These are phyloP conservation scores for Raddia distichophylla DNA, from an alignment of 176 grass and related monocot genomes.

Conservation along the genomic window DNA sequence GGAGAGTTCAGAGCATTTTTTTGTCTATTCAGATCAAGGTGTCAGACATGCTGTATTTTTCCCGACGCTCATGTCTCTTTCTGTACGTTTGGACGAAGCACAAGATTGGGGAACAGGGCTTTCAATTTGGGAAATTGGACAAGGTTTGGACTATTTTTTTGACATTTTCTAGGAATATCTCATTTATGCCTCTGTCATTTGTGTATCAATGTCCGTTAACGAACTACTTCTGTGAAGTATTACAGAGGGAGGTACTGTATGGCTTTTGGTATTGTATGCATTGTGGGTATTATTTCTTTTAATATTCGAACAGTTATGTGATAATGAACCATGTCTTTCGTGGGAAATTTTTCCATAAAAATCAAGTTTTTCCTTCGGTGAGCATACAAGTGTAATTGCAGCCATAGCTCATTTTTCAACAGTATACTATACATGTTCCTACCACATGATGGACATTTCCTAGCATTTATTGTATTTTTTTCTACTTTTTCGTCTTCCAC, in stretches of 20 bases:
- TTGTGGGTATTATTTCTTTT: constrained; percentile 23
- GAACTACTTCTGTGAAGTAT: constrained; percentile 7
- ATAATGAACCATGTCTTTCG: constrained; percentile 20
- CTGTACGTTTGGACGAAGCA: constrained; percentile 70
- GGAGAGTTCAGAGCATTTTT: constrained; percentile 83
- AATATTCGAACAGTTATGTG: constrained; percentile 20
- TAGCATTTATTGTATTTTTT: not conserved
- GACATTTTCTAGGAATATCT: constrained; percentile 65
- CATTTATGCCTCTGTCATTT: constrained; percentile 1
- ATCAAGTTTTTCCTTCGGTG: not conserved
- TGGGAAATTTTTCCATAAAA: constrained; percentile 16
- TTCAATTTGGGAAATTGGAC: constrained; percentile 94
- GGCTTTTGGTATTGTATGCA: not conserved
- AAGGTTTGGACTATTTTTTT: constrained; percentile 95
- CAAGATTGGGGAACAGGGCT: constrained; percentile 67
- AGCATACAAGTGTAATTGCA: constrained; percentile 27
- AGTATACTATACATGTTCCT: not conserved
- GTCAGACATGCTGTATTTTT: constrained; percentile 85
- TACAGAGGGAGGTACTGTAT: not conserved
- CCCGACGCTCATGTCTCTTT: constrained; percentile 74
- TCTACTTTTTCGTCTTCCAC: not conserved
- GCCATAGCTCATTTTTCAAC: not conserved
- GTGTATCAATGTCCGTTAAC: not conserved
- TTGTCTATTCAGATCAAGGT: constrained; percentile 67
- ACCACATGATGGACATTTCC: constrained; percentile 6